Evolutionary conservation across 768 basidiomycete genomes (phyloP).

Genomic region (Tremella yokohamensis): DNA sequence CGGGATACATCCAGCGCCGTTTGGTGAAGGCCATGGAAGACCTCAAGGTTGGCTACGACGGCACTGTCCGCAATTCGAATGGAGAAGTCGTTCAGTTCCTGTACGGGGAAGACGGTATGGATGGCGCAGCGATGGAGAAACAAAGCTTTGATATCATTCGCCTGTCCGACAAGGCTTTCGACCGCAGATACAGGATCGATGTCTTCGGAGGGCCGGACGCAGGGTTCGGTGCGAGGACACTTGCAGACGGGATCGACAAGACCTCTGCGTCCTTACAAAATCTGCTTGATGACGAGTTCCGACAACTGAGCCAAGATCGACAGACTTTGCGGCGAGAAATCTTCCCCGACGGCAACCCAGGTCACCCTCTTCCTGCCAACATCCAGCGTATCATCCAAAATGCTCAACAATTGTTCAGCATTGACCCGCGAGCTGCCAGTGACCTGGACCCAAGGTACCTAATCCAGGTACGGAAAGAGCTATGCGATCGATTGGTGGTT

Average conservation of each 20-base stretch:
- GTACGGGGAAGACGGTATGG: slow-evolving; percentile 99
- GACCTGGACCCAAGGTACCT: slow-evolving; percentile 87
- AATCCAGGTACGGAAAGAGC: slow-evolving; percentile 69
- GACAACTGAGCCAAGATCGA: slow-evolving; percentile 69
- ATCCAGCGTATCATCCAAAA: slow-evolving; percentile 93
- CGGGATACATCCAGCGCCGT: slow-evolving; percentile 97
- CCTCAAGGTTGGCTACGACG: slow-evolving; percentile 95
- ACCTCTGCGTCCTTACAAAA: slow-evolving; percentile 76
- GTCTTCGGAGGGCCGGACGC: slow-evolving; percentile 26
- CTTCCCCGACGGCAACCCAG: slow-evolving; percentile 72
- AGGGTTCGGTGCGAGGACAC: slow-evolving; percentile 54
- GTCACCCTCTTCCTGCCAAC: slow-evolving; percentile 91
- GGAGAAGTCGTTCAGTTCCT: slow-evolving; percentile 94
- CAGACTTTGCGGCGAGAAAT: slow-evolving; percentile 71
- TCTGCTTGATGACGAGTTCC: slow-evolving; percentile 75
- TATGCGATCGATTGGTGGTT: slow-evolving; percentile 73
- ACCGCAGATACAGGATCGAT: slow-evolving; percentile 91
- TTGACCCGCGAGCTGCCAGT: slow-evolving; percentile 86
- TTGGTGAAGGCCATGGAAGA: slow-evolving; percentile 98
- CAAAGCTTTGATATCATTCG: slow-evolving; percentile 83
- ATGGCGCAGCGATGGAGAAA: slow-evolving; percentile 93
- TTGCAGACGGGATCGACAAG: slow-evolving; percentile 85
- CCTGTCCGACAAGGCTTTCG: slow-evolving; percentile 75
- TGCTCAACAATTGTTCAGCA: slow-evolving; percentile 92
- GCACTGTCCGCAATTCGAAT: slow-evolving; percentile 93